Conservation (phyloP, 2,329 filamentous ascomycete genomes). For the Aspergillus floridensis region DNA sequence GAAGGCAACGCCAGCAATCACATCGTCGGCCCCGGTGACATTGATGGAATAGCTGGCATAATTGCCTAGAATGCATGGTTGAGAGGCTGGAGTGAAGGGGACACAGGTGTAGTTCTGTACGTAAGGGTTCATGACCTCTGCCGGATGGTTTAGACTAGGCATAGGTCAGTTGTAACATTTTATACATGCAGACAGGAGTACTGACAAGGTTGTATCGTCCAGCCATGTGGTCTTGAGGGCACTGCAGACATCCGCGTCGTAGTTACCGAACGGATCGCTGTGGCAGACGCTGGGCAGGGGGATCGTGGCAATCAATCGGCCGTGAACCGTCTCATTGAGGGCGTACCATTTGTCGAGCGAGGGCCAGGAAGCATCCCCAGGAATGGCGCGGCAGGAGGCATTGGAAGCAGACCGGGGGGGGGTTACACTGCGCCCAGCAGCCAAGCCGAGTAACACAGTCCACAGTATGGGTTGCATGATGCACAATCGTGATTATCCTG, state of each 20-base stretch:
- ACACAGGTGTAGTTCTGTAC: constrained; percentile 11
- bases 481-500: no score
- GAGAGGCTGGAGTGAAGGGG: background rate
- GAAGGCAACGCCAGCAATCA: constrained; percentile 10
- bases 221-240: no score
- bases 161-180: no score
- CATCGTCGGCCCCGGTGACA: constrained; percentile 6
- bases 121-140: constrained; percentile 30
- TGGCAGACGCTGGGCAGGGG: constrained; percentile 18
- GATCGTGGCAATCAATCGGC: constrained; percentile 1
- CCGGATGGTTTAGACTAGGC: no score
- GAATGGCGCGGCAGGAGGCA: background rate
- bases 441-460: no score
- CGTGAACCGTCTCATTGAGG: constrained; percentile 4
- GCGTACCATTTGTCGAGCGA: background rate
- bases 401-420: no score
- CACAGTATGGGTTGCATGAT: no score
- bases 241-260: constrained; percentile 43
- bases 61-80: no score
- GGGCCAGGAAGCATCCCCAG: constrained; percentile 4
- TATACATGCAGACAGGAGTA: no score
- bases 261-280: constrained; percentile 23
- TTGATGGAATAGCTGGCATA: constrained; percentile 15
- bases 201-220: no score
- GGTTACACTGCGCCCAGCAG: no score